Base-by-base conservation (phyloP, 306 rosid genomes). In the Vicia faba region DNA sequence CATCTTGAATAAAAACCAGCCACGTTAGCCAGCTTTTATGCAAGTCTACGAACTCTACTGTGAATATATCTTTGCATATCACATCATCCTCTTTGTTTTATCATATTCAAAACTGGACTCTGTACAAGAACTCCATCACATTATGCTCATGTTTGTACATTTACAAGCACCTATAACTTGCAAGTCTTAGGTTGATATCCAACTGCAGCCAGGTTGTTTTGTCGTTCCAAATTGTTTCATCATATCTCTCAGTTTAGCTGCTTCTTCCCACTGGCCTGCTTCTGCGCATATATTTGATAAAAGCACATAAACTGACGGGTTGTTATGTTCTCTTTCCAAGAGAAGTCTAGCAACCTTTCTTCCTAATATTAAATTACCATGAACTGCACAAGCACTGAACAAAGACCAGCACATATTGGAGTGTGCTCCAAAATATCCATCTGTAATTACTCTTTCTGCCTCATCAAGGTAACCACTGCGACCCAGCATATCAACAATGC, bases 301-400 rank as follows among this genome's bases (percentile, higher is more conserved):
- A 72, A 91, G 84, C 65, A 88, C 97, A 69, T 85, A 84, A 58
- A 91, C 75, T 64, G 95, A 87, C 31, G 97, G 89, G 72, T 82
- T 76, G 65, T 74, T 67, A 55, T 61, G 49, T 20, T 84, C 92
- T 38, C 79, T 83, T 84, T 89, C 88, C 39, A 89, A 82, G 8
- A 89, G 77, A 72, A 81, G 74, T 55, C 70, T 68, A 36, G 92
- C 87, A 29, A 84, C 69, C 35, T 69, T 86, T 78, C 90, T 84
- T 75, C 90, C 92, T 20, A 86, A 75, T 53, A 71, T 83, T 79
- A 89, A 53, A 68, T 89, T 80, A 49, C 87, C 89, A 60, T 88
- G 87, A 66, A 90, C 85, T 56, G 92, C 95, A 75, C 95, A 91
- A 14, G 97, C 91, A 78, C 97, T 86, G 61, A 91, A 83, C 79